Conservation (phyloP, 2,329 filamentous ascomycete species). For the Monosporascus sp. region DNA sequence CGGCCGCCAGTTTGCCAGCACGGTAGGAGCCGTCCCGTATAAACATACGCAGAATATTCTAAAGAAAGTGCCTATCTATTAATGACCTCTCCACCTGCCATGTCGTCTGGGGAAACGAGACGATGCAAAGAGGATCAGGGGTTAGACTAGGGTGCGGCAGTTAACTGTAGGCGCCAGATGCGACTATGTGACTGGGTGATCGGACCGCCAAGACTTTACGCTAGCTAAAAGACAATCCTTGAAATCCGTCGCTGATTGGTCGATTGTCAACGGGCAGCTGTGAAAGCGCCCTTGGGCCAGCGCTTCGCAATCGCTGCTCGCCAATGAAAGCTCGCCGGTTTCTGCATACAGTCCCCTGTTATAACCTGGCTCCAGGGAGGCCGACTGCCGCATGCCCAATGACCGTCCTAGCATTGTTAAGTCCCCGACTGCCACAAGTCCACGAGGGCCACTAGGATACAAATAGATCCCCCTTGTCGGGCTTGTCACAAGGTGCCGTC, state of each 20-base stretch:
- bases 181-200: conserved; percentile 12
- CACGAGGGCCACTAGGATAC: conserved; percentile 5
- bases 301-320: conserved; percentile 13
- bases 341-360: conserved; percentile 16
- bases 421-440: conserved; percentile 14
- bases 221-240: neutral
- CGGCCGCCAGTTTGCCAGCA: no score
- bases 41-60: no score
- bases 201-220: neutral
- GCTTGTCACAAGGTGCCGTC: neutral
- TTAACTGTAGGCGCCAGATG: conserved; percentile 17
- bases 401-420: conserved; percentile 7
- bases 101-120: neutral
- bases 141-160: conserved; percentile 1
- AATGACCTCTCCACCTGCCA: no score
- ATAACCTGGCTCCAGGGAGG: conserved; percentile 15
- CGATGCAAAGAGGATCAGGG: conserved; percentile 8
- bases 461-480: neutral
- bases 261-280: conserved; percentile 5
- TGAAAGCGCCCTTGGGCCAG: conserved; percentile 19
- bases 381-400: conserved; percentile 15
- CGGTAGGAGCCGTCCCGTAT: no score
- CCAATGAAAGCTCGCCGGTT: conserved; percentile 15
- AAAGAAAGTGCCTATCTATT: no score
- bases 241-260: conserved; percentile 8